Evolutionary conservation across 495 filamentous ascomycete species (phyloP).

Genomic region (Neurospora cerealis): DNA sequence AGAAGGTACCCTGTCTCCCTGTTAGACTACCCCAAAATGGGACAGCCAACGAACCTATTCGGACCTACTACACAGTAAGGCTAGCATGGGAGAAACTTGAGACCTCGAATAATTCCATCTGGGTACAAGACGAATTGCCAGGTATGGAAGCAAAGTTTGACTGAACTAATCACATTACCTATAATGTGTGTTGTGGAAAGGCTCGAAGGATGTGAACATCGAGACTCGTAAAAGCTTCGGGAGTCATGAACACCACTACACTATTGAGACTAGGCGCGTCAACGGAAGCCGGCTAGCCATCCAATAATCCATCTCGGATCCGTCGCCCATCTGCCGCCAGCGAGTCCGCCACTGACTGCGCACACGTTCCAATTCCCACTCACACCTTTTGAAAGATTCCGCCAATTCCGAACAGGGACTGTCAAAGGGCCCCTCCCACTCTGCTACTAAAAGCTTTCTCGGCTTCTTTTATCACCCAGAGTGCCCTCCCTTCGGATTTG

Average conservation of each 20-base stretch:
- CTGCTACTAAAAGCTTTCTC: conserved; percentile 3
- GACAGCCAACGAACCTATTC: background rate
- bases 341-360: background rate
- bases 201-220: background rate
- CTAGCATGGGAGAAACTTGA: background rate
- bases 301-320: background rate
- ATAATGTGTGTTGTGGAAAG: background rate
- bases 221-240: background rate
- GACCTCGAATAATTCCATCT: background rate
- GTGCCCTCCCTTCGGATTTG: conserved; percentile 20
- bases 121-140: background rate
- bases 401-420: background rate
- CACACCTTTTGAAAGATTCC: background rate
- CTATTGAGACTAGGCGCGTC: background rate
- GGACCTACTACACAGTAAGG: background rate
- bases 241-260: background rate
- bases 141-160: background rate
- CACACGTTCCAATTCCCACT: background rate
- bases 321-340: background rate
- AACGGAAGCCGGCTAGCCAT: background rate
- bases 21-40: background rate
- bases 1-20: background rate
- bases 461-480: conserved; percentile 14
- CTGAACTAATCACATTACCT: background rate
- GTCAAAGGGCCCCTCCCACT: background rate